Evolutionary conservation across 1,284 basidiomycete genomes (phyloP).

Genomic region (Coriolopsis trogii): DNA sequence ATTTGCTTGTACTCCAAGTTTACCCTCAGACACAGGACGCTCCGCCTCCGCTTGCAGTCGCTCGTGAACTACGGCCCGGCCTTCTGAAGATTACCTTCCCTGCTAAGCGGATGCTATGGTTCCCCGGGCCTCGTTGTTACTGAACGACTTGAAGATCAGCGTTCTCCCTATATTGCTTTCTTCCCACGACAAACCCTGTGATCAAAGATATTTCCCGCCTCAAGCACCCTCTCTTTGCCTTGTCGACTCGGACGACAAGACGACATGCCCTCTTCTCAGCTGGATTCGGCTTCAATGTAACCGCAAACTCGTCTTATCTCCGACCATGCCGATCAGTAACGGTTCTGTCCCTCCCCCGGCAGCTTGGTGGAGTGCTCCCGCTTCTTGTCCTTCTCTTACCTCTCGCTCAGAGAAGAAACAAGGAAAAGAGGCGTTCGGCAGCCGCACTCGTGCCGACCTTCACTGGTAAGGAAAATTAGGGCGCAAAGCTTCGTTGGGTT

Average conservation of each 20-base stretch:
- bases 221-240: neutral
- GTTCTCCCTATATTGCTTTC: neutral
- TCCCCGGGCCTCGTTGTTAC: slow-evolving; percentile 28
- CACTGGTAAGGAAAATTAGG: neutral
- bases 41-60: neutral
- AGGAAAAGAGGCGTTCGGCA: no score
- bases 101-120: neutral
- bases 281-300: neutral
- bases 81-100: neutral
- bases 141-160: slow-evolving; percentile 16
- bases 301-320: slow-evolving; percentile 2
- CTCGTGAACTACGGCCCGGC: no score
- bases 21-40: neutral
- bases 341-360: neutral
- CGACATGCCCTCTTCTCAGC: neutral
- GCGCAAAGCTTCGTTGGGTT: neutral
- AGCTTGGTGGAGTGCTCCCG: neutral
- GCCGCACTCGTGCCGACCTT: no score
- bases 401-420: no score
- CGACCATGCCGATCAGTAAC: neutral
- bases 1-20: slow-evolving; percentile 14
- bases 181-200: slow-evolving; percentile 16
- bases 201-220: neutral
- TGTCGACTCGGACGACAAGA: neutral
- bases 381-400: neutral